A percentile compares a stretch with the other conserved stretches of the same genome.
phyloP scores from a whole-genome alignment of 2,329 filamentous ascomycete species.

The Exophiala bonariae region DNA sequence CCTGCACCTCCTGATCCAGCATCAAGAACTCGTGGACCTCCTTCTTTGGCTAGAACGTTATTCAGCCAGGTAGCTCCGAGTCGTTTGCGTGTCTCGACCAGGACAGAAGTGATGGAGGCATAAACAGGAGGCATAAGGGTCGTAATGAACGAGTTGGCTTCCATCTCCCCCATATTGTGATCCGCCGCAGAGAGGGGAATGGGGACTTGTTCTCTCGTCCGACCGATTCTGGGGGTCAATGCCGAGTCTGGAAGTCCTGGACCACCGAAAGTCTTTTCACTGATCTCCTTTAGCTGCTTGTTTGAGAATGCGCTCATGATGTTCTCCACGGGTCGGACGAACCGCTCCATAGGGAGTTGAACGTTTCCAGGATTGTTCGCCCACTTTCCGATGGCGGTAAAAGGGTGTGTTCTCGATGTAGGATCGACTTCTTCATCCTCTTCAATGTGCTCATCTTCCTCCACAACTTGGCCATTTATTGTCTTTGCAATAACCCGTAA shows the following conservation, averaged over 20 bases:
- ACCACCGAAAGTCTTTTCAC: conserved; percentile 76
- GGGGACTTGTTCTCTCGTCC: conserved; percentile 54
- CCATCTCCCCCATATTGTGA: conserved; percentile 59
- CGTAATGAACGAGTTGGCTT: conserved; percentile 60
- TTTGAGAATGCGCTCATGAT: conserved; percentile 69
- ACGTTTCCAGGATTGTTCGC: conserved; percentile 72
- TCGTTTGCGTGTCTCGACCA: conserved; percentile 62
- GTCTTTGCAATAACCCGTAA: conserved; percentile 40
- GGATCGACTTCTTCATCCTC: conserved; percentile 38
- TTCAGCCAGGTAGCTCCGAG: conserved; percentile 61
- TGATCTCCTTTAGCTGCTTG: conserved; percentile 72
- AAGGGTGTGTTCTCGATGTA: conserved; percentile 58
- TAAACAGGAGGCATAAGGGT: conserved; percentile 63
- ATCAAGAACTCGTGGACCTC: conserved; percentile 60
- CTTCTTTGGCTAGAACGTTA: conserved; percentile 54
- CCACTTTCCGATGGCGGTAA: conserved; percentile 74
- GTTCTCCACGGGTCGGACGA: conserved; percentile 68
- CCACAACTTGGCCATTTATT: conserved; percentile 42
- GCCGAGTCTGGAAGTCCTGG: conserved; percentile 69
- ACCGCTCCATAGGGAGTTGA: conserved; percentile 67
- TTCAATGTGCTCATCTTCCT: conserved; percentile 43
- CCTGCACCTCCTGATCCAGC: conserved; percentile 63
- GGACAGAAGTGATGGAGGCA: conserved; percentile 54
- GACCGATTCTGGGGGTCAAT: conserved; percentile 60
- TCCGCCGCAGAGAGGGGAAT: conserved; percentile 59